Percentiles rank a stretch among this genome's conserved stretches.
Evolutionary conservation across 345 rosid genomes (phyloP).

Genomic region (Alliaria petiolata): DNA sequence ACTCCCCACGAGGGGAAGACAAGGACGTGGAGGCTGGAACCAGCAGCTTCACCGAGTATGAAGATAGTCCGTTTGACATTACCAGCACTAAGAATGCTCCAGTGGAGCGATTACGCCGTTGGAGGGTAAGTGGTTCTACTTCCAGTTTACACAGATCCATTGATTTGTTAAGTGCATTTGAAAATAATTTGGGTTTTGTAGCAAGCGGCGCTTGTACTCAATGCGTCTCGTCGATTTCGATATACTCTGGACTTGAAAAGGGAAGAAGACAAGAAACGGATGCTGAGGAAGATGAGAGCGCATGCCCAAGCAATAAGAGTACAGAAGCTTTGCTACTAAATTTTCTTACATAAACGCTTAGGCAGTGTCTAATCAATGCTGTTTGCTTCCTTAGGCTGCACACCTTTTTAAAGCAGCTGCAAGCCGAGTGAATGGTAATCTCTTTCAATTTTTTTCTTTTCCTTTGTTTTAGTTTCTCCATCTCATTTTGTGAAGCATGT

Average conservation of each 20-base stretch:
- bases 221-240: constrained; percentile 95
- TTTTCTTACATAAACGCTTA: background rate
- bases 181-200: constrained; percentile 28
- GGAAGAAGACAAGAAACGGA: constrained; percentile 64
- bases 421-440: constrained; percentile 52
- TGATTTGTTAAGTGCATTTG: background rate
- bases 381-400: constrained; percentile 65
- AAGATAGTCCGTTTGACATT: constrained; percentile 60
- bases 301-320: constrained; percentile 92
- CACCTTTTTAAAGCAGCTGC: constrained; percentile 67
- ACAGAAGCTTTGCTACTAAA: constrained; percentile 18
- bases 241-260: constrained; percentile 91
- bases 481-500: constrained; percentile 1
- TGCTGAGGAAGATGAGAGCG: constrained; percentile 69
- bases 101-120: constrained; percentile 56
- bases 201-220: constrained; percentile 98
- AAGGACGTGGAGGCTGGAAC: constrained; percentile 53
- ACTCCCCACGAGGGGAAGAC: constrained; percentile 38
- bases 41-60: constrained; percentile 19
- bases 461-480: no score
- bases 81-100: constrained; percentile 72
- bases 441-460: background rate
- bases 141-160: background rate
- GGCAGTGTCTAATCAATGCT: background rate
- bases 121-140: constrained; percentile 60